Conservation (phyloP, 177 flowering plant species). For the Vitis hybrid region DNA sequence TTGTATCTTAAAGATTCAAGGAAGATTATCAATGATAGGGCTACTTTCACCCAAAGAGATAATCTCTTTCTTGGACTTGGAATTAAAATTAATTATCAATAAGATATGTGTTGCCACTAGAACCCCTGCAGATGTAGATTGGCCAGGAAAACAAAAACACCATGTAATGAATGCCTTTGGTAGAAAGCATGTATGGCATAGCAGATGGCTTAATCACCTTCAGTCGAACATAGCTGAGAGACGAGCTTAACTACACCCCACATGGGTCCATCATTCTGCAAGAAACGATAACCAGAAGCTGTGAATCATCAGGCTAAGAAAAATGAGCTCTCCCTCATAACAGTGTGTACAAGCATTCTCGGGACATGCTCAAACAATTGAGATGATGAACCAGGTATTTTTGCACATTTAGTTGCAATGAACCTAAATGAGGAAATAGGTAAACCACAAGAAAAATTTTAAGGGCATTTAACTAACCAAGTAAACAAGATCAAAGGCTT, state of each 20-base stretch:
- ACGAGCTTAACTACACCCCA: conserved; percentile 71
- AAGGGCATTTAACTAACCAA: conserved; percentile 45
- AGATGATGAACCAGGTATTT: neutral
- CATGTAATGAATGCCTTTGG: no score
- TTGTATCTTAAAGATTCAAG: no score
- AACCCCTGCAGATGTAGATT: no score
- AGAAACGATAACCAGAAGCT: conserved; percentile 1
- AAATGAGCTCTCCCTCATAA: neutral
- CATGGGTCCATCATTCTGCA: conserved; percentile 92
- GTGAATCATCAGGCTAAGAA: neutral
- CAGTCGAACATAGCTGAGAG: conserved; percentile 47
- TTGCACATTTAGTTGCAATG: neutral
- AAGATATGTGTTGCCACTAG: no score
- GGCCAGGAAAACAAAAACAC: no score
- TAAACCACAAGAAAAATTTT: neutral
- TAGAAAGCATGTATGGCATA: no score
- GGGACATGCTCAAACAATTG: neutral
- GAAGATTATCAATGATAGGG: no score
- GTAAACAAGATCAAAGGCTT: conserved; percentile 78
- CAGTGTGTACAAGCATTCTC: neutral
- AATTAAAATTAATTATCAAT: no score
- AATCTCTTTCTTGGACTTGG: no score
- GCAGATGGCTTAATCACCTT: no score
- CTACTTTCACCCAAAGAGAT: no score
- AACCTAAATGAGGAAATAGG: neutral